Evolutionary conservation across 768 basidiomycete genomes (phyloP).

Genomic region (Pleurotus tuoliensis): DNA sequence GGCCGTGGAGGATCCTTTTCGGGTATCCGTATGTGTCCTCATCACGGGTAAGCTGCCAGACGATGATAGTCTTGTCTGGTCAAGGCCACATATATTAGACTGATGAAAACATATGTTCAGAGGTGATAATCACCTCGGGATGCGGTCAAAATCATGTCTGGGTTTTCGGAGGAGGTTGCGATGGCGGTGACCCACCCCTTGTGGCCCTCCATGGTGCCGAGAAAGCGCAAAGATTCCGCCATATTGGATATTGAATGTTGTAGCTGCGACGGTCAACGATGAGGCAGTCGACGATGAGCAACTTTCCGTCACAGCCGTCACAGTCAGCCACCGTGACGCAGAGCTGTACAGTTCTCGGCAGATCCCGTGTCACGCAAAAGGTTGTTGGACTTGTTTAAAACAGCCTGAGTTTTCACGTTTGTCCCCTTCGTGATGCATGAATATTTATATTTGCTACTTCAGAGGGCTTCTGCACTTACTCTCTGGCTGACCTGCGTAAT

Average conservation of each 20-base stretch:
- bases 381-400: no score
- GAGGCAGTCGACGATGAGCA: conserved; percentile 26
- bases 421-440: conserved; percentile 26
- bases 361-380: conserved; percentile 10
- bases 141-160: conserved; percentile 97
- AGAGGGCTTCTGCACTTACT: conserved; percentile 45
- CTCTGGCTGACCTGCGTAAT: no score
- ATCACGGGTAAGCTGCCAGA: conserved; percentile 96
- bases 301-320: conserved; percentile 30
- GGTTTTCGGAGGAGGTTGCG: conserved; percentile 97
- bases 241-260: conserved; percentile 43
- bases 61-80: conserved; percentile 98
- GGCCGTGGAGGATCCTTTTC: conserved; percentile 95
- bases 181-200: conserved; percentile 98
- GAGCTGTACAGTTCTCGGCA: conserved; percentile 53
- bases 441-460: conserved; percentile 84
- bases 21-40: conserved; percentile 92
- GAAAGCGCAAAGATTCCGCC: conserved; percentile 85
- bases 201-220: conserved; percentile 90
- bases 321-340: conserved; percentile 61
- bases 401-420: no score
- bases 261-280: conserved; percentile 24
- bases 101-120: neutral
- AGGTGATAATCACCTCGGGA: conserved; percentile 72
- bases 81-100: conserved; percentile 22